Conservation (phyloP, 805 yeast species). For the Yamadazyma insecticola region DNA sequence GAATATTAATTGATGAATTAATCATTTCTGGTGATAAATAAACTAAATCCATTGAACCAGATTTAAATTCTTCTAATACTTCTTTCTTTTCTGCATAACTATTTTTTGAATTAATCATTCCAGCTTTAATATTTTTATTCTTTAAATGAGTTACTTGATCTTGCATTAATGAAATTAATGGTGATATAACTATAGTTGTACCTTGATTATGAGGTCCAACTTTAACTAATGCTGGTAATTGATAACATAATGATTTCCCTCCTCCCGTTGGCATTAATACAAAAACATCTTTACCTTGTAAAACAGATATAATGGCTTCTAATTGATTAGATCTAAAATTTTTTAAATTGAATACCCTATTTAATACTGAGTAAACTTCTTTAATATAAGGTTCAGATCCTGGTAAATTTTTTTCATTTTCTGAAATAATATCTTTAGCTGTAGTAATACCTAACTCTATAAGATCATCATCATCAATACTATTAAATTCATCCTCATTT, state of each 20-base stretch:
- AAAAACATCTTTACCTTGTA: slow-evolving; percentile 79
- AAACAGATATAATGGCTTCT: slow-evolving; percentile 77
- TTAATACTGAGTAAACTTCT: slow-evolving; percentile 60
- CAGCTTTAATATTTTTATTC: slow-evolving; percentile 68
- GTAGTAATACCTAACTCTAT: slow-evolving; percentile 23
- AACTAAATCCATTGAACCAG: slow-evolving; percentile 68
- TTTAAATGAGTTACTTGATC: slow-evolving; percentile 87
- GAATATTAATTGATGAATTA: slow-evolving; percentile 66
- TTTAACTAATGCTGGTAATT: slow-evolving; percentile 81
- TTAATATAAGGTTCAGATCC: slow-evolving; percentile 55
- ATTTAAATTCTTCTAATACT: slow-evolving; percentile 56
- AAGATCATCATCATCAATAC: slow-evolving; percentile 16
- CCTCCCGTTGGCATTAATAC: slow-evolving; percentile 99
- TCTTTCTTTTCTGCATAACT: slow-evolving; percentile 57
- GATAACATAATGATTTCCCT: slow-evolving; percentile 94
- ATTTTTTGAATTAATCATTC: slow-evolving; percentile 81
- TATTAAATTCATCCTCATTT: slow-evolving; percentile 4
- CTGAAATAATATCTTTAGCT: slow-evolving; percentile 7
- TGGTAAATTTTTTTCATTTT: slow-evolving; percentile 17
- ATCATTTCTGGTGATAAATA: slow-evolving; percentile 96
- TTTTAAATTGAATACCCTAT: slow-evolving; percentile 54
- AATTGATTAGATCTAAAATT: slow-evolving; percentile 79
- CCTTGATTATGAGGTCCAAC: slow-evolving; percentile 81
- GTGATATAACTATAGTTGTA: slow-evolving; percentile 88
- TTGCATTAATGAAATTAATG: slow-evolving; percentile 93